phyloP scores from a whole-genome alignment of 768 basidiomycete species.

The Rhodotorula kratochvilovae region DNA sequence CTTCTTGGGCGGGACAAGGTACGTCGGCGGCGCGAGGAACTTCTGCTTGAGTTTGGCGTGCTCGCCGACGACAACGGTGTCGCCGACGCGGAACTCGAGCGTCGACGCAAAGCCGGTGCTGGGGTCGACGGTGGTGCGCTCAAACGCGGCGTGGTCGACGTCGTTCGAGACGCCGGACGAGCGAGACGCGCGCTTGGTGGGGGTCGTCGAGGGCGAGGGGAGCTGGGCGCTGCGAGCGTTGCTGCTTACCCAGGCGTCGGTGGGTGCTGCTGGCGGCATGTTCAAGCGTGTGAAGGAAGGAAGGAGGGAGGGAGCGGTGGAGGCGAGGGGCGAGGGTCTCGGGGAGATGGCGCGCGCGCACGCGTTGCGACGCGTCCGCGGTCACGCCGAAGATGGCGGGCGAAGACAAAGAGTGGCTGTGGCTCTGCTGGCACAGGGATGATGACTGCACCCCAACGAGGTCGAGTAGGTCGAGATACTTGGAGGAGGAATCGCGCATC shows the following conservation, averaged over 20 bases:
- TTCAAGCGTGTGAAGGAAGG: not conserved
- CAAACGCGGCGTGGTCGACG: constrained; percentile 21
- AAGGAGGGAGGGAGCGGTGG: not conserved
- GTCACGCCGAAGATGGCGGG: not conserved
- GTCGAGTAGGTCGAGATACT: too few relatives aligned
- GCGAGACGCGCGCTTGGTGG: constrained; percentile 32
- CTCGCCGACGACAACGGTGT: constrained; percentile 15
- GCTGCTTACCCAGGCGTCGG: not conserved
- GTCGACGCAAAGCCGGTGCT: not conserved
- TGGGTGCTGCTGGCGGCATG: not conserved
- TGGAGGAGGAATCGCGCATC: too few relatives aligned
- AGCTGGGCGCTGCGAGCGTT: too few relatives aligned
- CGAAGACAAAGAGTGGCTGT: too few relatives aligned
- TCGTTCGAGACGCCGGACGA: constrained; percentile 25
- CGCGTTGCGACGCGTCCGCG: not conserved
- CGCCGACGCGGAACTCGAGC: constrained; percentile 20
- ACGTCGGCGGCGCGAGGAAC: constrained; percentile 26
- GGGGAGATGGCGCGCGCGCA: not conserved
- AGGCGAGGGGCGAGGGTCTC: not conserved
- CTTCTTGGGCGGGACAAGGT: not conserved
- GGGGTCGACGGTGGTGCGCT: not conserved
- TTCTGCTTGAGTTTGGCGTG: constrained; percentile 16
- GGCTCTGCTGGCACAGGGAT: too few relatives aligned
- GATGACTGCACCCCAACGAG: too few relatives aligned
- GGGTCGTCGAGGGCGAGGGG: constrained; percentile 8